Percentiles rank a stretch among this genome's conserved stretches.
These are phyloP conservation scores for Penstemon newberryi DNA, from an alignment of 257 asterid genomes.

Conservation along the genomic window DNA sequence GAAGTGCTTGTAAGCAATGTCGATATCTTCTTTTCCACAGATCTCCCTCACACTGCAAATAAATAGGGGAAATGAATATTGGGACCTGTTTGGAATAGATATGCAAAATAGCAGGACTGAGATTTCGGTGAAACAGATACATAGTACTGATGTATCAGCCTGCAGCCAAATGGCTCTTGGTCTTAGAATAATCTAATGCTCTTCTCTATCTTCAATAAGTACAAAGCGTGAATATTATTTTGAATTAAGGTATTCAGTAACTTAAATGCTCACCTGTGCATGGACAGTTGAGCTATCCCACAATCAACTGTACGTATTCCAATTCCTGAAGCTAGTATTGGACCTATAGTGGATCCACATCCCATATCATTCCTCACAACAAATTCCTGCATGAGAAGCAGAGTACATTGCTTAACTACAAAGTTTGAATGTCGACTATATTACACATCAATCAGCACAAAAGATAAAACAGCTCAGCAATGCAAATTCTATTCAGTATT, in stretches of 20 bases:
- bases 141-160: slow-evolving; percentile 1
- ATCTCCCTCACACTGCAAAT: slow-evolving; percentile 82
- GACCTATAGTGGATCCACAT: slow-evolving; percentile 98
- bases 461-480: slow-evolving; percentile 12
- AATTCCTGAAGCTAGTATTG: slow-evolving; percentile 94
- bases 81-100: neutral
- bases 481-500: slow-evolving; percentile 17
- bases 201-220: slow-evolving; percentile 1
- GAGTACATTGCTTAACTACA: slow-evolving; percentile 14
- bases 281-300: slow-evolving; percentile 97
- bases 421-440: slow-evolving; percentile 5
- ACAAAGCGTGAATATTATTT: neutral
- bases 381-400: slow-evolving; percentile 58
- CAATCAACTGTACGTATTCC: slow-evolving; percentile 98
- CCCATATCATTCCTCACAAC: slow-evolving; percentile 98
- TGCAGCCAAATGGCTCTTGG: neutral
- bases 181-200: neutral
- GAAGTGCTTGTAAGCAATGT: slow-evolving; percentile 91
- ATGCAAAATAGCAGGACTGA: neutral
- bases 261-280: slow-evolving; percentile 73
- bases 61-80: neutral
- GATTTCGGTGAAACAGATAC: neutral
- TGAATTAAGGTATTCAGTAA: neutral
- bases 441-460: neutral
- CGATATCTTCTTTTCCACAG: slow-evolving; percentile 90